phyloP scores from a whole-genome alignment of 352 stramenopile species.

The Phytopythium litorale region DNA sequence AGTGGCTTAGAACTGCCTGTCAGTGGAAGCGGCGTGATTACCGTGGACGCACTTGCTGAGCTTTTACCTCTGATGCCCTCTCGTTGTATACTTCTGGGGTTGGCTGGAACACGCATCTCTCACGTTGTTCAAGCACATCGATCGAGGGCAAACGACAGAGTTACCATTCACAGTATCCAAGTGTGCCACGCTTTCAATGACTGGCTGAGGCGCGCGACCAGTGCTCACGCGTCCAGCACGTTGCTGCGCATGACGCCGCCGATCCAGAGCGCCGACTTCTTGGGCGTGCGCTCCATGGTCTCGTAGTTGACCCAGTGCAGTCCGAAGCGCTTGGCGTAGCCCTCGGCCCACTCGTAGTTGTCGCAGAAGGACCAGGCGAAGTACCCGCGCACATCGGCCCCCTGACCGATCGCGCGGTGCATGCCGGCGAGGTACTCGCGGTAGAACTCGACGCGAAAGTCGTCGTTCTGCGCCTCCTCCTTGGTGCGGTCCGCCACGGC shows the following conservation, averaged over 20 bases:
- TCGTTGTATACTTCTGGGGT: too few relatives aligned
- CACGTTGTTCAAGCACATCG: too few relatives aligned
- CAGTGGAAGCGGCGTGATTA: constrained; percentile 76
- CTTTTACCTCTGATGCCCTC: constrained; percentile 8
- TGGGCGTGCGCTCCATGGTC: constrained; percentile 63
- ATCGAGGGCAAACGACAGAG: too few relatives aligned
- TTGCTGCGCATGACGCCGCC: constrained; percentile 45
- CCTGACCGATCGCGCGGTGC: constrained; percentile 33
- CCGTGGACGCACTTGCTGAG: constrained; percentile 67
- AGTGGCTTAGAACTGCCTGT: constrained; percentile 78
- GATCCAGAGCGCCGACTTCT: constrained; percentile 64
- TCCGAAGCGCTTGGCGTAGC: constrained; percentile 62
- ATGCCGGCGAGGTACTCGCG: constrained; percentile 80
- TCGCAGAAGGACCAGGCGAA: constrained; percentile 91
- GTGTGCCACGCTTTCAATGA: too few relatives aligned
- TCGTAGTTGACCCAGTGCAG: constrained; percentile 61
- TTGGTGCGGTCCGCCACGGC: constrained; percentile 63
- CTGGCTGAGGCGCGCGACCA: too few relatives aligned
- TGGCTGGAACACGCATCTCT: too few relatives aligned
- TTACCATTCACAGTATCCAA: too few relatives aligned
- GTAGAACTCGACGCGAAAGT: constrained; percentile 76
- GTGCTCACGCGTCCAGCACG: constrained; percentile 9
- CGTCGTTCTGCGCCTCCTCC: constrained; percentile 72
- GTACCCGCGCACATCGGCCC: constrained; percentile 75
- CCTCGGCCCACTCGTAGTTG: constrained; percentile 91